Evolutionary conservation across 78 protist genomes (phyloP), one percentile per base, ranked within the genome.

Genomic region (Creolimax fragrantissima): DNA sequence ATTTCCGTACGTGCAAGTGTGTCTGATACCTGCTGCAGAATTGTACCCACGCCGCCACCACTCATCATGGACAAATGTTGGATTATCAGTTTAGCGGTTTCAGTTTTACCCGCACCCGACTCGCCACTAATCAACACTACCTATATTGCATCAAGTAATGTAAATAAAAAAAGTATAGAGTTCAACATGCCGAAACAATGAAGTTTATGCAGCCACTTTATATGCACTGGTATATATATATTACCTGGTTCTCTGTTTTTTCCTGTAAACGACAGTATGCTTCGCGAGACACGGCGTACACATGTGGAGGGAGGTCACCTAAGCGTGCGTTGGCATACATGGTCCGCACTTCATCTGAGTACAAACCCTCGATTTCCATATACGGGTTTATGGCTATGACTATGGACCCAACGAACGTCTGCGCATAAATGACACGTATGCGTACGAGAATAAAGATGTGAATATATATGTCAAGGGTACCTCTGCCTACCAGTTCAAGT

Each of bases 101-200:
- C 99, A 4, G 99, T 97, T 93, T 96, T 97, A 81, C 99, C 99
- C 2, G 99, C 99, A 44, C 99, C 99, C 37, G 97, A 95, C 89
- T 97, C 98, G 35, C 98, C 98, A 42, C 90, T 86, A n/a, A 86
- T 86, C 90, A 86, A 35, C 74, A 58, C 74, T 1, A 58, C 74
- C 74, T 58, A 58, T 32, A 24, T 58, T 32, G 74, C n/a, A n/a
- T n/a, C n/a, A n/a, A n/a, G n/a, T n/a, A n/a, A n/a, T n/a, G n/a
- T n/a, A n/a, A n/a, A n/a, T n/a, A n/a, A n/a, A n/a, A n/a, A n/a
- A n/a, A n/a, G n/a, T n/a, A n/a, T n/a, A n/a, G n/a, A n/a, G n/a
- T n/a, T n/a, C n/a, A n/a, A n/a, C n/a, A n/a, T n/a, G n/a, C n/a
- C n/a, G n/a, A n/a, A n/a, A n/a, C n/a, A n/a, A n/a, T n/a, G n/a